Evolutionary conservation across 306 rosid genomes (phyloP).

Genomic region (Adenanthera pavonina): DNA sequence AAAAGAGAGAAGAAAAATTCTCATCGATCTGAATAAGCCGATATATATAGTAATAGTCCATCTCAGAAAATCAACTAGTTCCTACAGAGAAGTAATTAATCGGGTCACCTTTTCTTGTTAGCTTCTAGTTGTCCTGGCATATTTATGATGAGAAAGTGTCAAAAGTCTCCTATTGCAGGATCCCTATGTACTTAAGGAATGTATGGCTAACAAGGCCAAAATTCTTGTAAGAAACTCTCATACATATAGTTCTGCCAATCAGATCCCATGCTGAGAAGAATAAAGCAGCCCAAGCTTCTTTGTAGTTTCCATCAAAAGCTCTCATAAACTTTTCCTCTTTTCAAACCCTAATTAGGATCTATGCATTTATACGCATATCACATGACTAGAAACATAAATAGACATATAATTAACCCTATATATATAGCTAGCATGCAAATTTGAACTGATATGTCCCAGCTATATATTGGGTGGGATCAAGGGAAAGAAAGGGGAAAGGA

Average conservation of each 20-base stretch:
- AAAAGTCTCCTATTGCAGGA: slow-evolving; percentile 51
- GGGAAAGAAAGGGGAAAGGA: slow-evolving; percentile 35
- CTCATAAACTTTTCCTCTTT: no score
- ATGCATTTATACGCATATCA: neutral
- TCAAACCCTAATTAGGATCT: no score
- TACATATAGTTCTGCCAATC: slow-evolving; percentile 36
- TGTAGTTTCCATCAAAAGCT: slow-evolving; percentile 42
- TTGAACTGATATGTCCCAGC: no score
- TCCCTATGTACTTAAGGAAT: slow-evolving; percentile 54
- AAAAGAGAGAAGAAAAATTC: slow-evolving; percentile 28
- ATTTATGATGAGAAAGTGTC: slow-evolving; percentile 53
- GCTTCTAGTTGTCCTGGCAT: slow-evolving; percentile 60
- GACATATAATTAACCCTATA: no score
- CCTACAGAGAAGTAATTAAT: slow-evolving; percentile 39
- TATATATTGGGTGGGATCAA: no score
- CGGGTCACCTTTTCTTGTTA: slow-evolving; percentile 49
- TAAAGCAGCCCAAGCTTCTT: slow-evolving; percentile 45
- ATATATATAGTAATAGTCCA: slow-evolving; percentile 8
- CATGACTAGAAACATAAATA: neutral
- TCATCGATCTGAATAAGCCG: slow-evolving; percentile 32
- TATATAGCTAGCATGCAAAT: neutral
- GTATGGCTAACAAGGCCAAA: slow-evolving; percentile 51
- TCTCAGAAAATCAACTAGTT: slow-evolving; percentile 22
- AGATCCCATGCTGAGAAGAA: slow-evolving; percentile 37
- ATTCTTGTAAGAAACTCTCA: slow-evolving; percentile 48